phyloP scores from a whole-genome alignment of 2,329 filamentous ascomycete genomes.

The Penicillium sp. region DNA sequence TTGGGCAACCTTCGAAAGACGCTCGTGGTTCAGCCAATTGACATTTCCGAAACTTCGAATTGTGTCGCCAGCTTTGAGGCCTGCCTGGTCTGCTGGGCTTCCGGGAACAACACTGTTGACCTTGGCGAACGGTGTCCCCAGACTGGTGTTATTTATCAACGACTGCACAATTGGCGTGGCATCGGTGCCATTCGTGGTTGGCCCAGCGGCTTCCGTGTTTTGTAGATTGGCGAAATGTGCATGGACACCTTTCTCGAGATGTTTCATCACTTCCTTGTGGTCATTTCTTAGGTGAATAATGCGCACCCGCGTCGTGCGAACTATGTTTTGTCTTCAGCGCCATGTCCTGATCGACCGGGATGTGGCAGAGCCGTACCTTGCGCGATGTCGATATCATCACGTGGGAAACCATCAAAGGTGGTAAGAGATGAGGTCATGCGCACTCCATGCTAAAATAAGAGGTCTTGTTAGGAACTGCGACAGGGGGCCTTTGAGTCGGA shows the following conservation, averaged over 20 bases:
- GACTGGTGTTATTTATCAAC: conserved; percentile 30
- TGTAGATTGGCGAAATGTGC: conserved; percentile 77
- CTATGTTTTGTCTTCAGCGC: conserved; percentile 46
- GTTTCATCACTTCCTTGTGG: conserved; percentile 82
- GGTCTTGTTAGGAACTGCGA: conserved; percentile 15
- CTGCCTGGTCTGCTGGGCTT: conserved; percentile 81
- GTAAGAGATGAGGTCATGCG: conserved; percentile 87
- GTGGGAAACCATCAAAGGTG: conserved; percentile 86
- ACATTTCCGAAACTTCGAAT: conserved; percentile 84
- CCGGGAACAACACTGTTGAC: conserved; percentile 77
- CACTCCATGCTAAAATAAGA: conserved; percentile 71
- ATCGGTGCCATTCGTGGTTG: conserved; percentile 26
- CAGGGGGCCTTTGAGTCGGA: neutral
- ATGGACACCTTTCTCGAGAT: conserved; percentile 83
- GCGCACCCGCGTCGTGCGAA: conserved; percentile 86
- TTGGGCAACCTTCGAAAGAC: conserved; percentile 80
- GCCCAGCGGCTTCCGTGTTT: conserved; percentile 48
- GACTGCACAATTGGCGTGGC: conserved; percentile 21
- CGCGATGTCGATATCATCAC: conserved; percentile 90
- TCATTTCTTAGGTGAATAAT: conserved; percentile 91
- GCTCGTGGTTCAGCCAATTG: conserved; percentile 81
- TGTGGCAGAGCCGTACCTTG: conserved; percentile 63
- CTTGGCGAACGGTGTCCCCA: conserved; percentile 74
- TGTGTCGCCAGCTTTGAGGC: conserved; percentile 74
- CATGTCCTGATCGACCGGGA: conserved; percentile 1